Percentiles rank a stretch among this genome's conserved stretches.
These are phyloP conservation scores for Rhinocladiella similis DNA, from an alignment of 2,329 filamentous ascomycete genomes.

Conservation along the genomic window DNA sequence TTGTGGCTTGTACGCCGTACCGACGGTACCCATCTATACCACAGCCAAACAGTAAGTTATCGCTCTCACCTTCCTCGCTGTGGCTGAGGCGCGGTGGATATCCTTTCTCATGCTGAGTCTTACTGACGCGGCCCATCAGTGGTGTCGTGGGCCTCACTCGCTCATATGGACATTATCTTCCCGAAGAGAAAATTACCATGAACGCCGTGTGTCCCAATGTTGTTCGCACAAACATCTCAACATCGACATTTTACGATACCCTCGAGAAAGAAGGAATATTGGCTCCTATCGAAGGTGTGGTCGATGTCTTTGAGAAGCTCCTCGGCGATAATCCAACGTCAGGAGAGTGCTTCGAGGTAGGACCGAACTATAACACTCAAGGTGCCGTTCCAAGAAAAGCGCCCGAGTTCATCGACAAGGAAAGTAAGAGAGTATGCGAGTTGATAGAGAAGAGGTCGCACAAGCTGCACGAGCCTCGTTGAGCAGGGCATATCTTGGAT, in stretches of 20 bases:
- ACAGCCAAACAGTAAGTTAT: conserved; percentile 22
- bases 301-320: conserved; percentile 43
- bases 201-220: conserved; percentile 46
- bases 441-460: conserved; percentile 16
- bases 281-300: conserved; percentile 41
- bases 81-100: too few relatives aligned
- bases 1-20: conserved; percentile 45
- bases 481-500: not conserved
- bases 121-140: not conserved
- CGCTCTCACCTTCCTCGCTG: not conserved
- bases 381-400: conserved; percentile 20
- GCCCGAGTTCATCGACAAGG: conserved; percentile 21
- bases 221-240: conserved; percentile 42
- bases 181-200: conserved; percentile 41
- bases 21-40: conserved; percentile 45
- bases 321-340: conserved; percentile 37
- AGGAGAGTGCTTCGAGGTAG: conserved; percentile 44
- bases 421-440: conserved; percentile 19
- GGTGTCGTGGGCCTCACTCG: conserved; percentile 28
- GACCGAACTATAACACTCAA: conserved; percentile 34
- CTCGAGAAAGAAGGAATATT: conserved; percentile 37
- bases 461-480: conserved; percentile 23
- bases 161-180: conserved; percentile 43
- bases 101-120: not conserved
- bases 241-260: conserved; percentile 39